Evolutionary conservation across 306 rosid species (phyloP), one percentile per base, ranked within the genome.

Genomic region (Corylus avellana): DNA sequence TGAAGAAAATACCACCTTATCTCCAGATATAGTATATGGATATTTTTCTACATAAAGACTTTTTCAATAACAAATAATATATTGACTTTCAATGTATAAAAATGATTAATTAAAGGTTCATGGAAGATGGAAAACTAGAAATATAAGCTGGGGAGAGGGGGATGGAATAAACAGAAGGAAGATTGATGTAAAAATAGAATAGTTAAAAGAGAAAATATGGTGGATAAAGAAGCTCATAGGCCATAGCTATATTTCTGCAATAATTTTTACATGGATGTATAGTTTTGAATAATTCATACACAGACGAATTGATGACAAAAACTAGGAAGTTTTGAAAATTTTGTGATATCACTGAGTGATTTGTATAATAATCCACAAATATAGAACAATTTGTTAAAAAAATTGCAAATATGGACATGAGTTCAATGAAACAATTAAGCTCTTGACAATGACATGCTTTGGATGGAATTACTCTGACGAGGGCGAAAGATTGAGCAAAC

Each of bases 401-500:
- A 22, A n/a, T 70, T 5, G 8, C 44, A 27, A 7, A 25, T 22
- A 5, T 5, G 53, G 4, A 13, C 57, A 44, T 4, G 57, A 48
- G 17, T 20, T 25, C 53, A 22, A 35, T 79, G 79, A 47, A 81
- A 49, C 53, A 69, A 53, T 57, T 37, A 81, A 48, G 25, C 25
- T 37, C 70, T 64, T 56, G 44, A 22, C 48, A 13, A 18, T 44
- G 73, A 54, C 50, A 58, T 76, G 53, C 57, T 54, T 54, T 77
- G 75, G 63, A 61, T 47, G 47, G 74, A 35, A 42, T 87, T 86
- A 75, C 87, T 76, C 64, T 14, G 73, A 13, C 18, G 29, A 55
- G 81, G 46, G 75, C 86, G 83, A 72, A 83, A 80, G 70, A 82
- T 77, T 61, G 86, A 80, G 81, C 88, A 86, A 78, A 93, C 70